Percentiles rank a stretch among this genome's conserved stretches.
phyloP scores from a whole-genome alignment of 176 grass and related monocot genomes.

The Zea luxurians region DNA sequence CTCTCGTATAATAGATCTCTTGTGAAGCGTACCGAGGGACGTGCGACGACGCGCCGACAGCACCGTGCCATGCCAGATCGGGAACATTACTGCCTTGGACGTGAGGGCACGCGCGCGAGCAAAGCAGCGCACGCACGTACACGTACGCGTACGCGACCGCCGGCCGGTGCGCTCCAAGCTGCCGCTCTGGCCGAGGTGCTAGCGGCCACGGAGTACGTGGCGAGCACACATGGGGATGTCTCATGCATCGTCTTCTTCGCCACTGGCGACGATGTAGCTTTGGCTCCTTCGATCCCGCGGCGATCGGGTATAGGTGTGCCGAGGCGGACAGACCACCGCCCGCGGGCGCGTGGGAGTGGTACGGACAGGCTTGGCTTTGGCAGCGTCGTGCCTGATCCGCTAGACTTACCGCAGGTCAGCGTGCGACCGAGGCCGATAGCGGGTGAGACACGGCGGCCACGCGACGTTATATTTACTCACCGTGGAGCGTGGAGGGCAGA shows the following conservation, averaged over 20 bases:
- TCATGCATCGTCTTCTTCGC: neutral
- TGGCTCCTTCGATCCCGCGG: neutral
- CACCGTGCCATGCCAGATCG: neutral
- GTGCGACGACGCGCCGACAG: neutral
- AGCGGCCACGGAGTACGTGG: neutral
- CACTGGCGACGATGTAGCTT: too few species aligned
- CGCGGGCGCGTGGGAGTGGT: neutral
- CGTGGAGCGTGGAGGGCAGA: neutral
- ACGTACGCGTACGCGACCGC: neutral
- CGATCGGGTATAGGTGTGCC: neutral
- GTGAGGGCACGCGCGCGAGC: slow-evolving; percentile 28
- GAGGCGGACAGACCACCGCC: slow-evolving; percentile 13
- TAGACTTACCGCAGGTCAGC: neutral
- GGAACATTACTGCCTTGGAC: neutral
- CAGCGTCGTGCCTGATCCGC: slow-evolving; percentile 4
- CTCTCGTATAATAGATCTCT: neutral
- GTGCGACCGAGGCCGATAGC: neutral
- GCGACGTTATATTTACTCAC: neutral
- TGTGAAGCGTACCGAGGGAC: neutral
- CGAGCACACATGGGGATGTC: slow-evolving; percentile 7
- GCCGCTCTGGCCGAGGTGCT: neutral
- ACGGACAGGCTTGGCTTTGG: neutral
- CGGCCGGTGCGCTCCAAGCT: neutral
- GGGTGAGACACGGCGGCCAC: neutral
- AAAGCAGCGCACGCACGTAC: neutral